A percentile compares a stretch with the other conserved stretches of the same genome.
Evolutionary conservation across 139 green algal species (phyloP).

Genomic region (Mesotaenium endlicherianum): DNA sequence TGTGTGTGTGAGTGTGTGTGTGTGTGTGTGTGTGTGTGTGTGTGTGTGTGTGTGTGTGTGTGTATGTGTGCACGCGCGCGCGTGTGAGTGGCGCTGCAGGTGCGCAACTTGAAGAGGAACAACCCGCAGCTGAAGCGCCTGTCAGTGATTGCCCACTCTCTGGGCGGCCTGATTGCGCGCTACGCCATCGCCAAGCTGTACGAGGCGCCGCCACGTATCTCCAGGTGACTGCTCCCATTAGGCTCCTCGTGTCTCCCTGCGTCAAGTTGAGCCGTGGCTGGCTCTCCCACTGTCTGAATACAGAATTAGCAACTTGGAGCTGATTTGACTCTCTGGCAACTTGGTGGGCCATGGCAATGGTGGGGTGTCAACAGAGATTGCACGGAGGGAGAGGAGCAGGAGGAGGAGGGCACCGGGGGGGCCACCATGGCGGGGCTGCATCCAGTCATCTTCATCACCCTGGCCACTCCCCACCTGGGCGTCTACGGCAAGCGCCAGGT

Average conservation of each 20-base stretch:
- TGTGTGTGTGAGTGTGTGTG: not conserved
- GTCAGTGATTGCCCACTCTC: slow-evolving; percentile 48
- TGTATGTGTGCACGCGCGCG: not conserved
- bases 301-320: too few relatives aligned
- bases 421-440: slow-evolving; percentile 40
- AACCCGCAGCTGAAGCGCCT: slow-evolving; percentile 32
- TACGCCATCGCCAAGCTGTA: slow-evolving; percentile 50
- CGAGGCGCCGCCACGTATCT: not conserved
- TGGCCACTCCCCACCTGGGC: slow-evolving; percentile 51
- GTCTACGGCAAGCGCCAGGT: slow-evolving; percentile 35
- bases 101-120: slow-evolving; percentile 1
- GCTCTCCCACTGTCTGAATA: too few relatives aligned
- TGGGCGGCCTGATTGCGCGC: slow-evolving; percentile 51
- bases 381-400: not conserved
- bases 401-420: not conserved
- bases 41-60: not conserved
- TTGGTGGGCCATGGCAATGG: too few relatives aligned
- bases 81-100: slow-evolving; percentile 9
- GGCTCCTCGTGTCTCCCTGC: too few relatives aligned
- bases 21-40: not conserved
- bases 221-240: too few relatives aligned
- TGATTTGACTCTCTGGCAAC: too few relatives aligned
- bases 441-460: slow-evolving; percentile 44
- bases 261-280: too few relatives aligned
- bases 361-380: too few relatives aligned